A percentile compares a stretch with the other conserved stretches of the same genome.
phyloP scores from a whole-genome alignment of 2,329 filamentous ascomycete species.

The Beauveria caledonica region DNA sequence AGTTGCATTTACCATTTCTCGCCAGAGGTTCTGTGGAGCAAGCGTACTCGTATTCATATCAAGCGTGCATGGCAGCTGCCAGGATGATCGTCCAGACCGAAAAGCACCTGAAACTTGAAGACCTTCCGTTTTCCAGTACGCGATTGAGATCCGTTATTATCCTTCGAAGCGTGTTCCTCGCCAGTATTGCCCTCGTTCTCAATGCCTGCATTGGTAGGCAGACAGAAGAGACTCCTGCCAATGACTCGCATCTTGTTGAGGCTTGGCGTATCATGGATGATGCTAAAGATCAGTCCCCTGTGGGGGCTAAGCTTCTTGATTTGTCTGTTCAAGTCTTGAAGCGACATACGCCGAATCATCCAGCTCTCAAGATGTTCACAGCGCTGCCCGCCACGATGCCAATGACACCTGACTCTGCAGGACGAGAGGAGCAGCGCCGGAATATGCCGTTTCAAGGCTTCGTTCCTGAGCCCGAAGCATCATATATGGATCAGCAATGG shows the following conservation, averaged over 20 bases:
- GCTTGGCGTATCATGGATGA: slow-evolving; percentile 27
- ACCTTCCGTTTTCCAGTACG: slow-evolving; percentile 20
- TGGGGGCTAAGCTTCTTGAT: slow-evolving; percentile 24
- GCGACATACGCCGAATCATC: slow-evolving; percentile 22
- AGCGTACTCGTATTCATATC: slow-evolving; percentile 23
- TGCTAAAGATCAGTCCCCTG: slow-evolving; percentile 22
- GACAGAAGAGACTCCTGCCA: slow-evolving; percentile 17
- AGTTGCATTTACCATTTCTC: slow-evolving; percentile 27
- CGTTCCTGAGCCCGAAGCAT: slow-evolving; percentile 12
- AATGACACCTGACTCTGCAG: slow-evolving; percentile 23
- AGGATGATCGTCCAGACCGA: slow-evolving; percentile 24
- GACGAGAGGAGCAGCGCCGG: slow-evolving; percentile 12
- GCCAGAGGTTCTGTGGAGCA: slow-evolving; percentile 27
- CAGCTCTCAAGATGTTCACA: slow-evolving; percentile 17
- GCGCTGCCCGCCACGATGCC: slow-evolving; percentile 15
- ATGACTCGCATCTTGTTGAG: slow-evolving; percentile 20
- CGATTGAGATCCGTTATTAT: slow-evolving; percentile 23
- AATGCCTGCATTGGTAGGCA: slow-evolving; percentile 23
- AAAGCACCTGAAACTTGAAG: slow-evolving; percentile 20
- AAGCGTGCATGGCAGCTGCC: slow-evolving; percentile 25
- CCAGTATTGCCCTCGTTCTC: slow-evolving; percentile 26
- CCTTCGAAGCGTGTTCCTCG: slow-evolving; percentile 26
- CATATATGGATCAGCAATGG: slow-evolving; percentile 21
- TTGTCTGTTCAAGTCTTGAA: slow-evolving; percentile 24
- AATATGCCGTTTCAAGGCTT: slow-evolving; percentile 8